Evolutionary conservation across 2,329 filamentous ascomycete species (phyloP), one percentile per base, ranked within the genome.

Genomic region (Aspergillus neotritici): DNA sequence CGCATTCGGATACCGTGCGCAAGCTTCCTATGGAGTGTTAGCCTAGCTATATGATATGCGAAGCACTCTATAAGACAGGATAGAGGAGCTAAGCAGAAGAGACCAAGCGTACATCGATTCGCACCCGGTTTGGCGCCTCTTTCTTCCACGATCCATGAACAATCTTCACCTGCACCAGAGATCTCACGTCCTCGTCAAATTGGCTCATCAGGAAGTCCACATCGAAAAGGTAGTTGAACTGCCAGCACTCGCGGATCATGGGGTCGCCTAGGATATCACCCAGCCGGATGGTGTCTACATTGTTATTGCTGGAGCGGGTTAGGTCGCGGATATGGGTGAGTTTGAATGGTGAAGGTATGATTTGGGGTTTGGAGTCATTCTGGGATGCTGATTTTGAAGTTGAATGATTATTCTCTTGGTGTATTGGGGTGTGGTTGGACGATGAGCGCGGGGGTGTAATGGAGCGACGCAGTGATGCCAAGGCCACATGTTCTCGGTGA

Each of bases 231-330:
- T 73, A 78, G 46, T 79, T 78, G 54, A 79, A 79, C 34, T 76
- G 68, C 75, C 76, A 79, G 44, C 73, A 75, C 60, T 78, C 75
- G 31, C 77, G 75, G 42, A 93, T 86, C 49, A 88, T 71, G 0
- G 86, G 84, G 59, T 89, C 81, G 0, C 84, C 80, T 1, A 94
- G 72, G 5, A 94, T 73, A 45, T 87, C 84, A 4, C 69, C 67
- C 8, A 93, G 69, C 1, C 72, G 75, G 29, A 91, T 65, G 0
- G 86, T 73, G 60, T 84, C 85, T 16, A 71, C 66, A 66, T 94
- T 93, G 48, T 75, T 68, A 1, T 61, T 58, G 2, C 68, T 65
- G 1, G 67, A 62, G 2, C 70, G 62, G 2, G 80, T 71, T 0
- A 90, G 68, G 53, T 86, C 83, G 21, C 70, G 72, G 41, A 93